Percentiles rank a stretch among this genome's conserved stretches.
These are phyloP conservation scores for Schizopora paradoxa DNA, from an alignment of 1,284 basidiomycete species.

Conservation along the genomic window DNA sequence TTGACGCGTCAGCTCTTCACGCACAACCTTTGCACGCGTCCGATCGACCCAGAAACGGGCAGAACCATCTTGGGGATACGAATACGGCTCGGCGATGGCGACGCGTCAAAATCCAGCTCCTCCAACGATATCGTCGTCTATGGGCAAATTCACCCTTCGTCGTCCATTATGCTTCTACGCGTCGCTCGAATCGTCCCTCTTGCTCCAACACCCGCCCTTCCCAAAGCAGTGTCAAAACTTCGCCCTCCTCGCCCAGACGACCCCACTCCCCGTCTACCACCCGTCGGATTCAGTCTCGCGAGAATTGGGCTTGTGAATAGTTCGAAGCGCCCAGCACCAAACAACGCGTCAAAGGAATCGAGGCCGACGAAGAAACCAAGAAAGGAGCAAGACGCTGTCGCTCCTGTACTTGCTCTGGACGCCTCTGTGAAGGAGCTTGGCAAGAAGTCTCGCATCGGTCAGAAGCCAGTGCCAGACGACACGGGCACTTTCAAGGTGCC, in stretches of 20 bases:
- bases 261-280: slow-evolving; percentile 65
- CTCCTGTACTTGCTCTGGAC: too few species aligned
- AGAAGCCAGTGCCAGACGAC: slow-evolving; percentile 15
- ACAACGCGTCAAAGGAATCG: slow-evolving; percentile 20
- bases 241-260: slow-evolving; percentile 68
- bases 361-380: slow-evolving; percentile 14
- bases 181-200: slow-evolving; percentile 54
- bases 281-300: slow-evolving; percentile 29
- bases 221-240: slow-evolving; percentile 22
- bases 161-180: slow-evolving; percentile 38
- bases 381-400: slow-evolving; percentile 20
- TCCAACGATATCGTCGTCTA: slow-evolving; percentile 66
- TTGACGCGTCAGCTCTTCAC: slow-evolving; percentile 64
- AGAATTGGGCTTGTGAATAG: slow-evolving; percentile 25
- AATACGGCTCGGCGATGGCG: slow-evolving; percentile 62
- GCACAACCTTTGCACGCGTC: slow-evolving; percentile 54
- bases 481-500: slow-evolving; percentile 38
- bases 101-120: slow-evolving; percentile 32
- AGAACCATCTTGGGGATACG: slow-evolving; percentile 51
- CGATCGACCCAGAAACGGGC: slow-evolving; percentile 34
- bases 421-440: slow-evolving; percentile 27
- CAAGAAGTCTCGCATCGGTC: slow-evolving; percentile 19
- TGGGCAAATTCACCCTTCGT: slow-evolving; percentile 37
- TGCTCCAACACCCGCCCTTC: slow-evolving; percentile 30
- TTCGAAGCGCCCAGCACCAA: slow-evolving; percentile 15